Percentiles rank a stretch among this genome's conserved stretches.
phyloP scores from a whole-genome alignment of 208 protist species.

The Leishmania martiniquensis region DNA sequence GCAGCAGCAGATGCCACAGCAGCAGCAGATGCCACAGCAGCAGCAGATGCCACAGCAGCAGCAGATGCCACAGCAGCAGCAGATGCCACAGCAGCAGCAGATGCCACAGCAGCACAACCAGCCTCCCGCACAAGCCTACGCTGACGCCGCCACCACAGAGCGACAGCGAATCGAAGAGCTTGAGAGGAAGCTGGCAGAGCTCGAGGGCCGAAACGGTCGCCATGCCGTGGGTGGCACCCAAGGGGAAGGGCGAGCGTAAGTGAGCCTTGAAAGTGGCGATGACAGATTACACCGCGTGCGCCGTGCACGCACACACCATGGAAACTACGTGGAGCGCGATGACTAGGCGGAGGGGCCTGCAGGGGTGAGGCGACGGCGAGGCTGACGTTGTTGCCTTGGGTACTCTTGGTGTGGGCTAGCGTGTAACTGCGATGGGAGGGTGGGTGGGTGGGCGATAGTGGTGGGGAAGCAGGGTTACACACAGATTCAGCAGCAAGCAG shows the following conservation, averaged over 20 bases:
- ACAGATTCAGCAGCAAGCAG: no score
- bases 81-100: conserved; percentile 11
- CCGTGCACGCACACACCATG: conserved; percentile 22
- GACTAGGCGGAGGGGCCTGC: conserved; percentile 1
- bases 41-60: conserved; percentile 10
- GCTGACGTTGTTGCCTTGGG: not conserved
- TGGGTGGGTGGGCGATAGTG: no score
- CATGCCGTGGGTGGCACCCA: not conserved
- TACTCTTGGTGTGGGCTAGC: not conserved
- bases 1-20: not conserved
- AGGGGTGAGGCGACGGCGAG: not conserved
- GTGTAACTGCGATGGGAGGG: not conserved
- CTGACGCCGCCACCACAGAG: not conserved
- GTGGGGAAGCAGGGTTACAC: not conserved
- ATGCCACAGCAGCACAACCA: conserved; percentile 6
- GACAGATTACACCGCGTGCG: conserved; percentile 22
- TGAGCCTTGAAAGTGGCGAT: conserved; percentile 21
- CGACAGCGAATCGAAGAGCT: conserved; percentile 36
- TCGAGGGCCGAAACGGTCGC: conserved; percentile 28
- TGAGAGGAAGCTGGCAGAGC: conserved; percentile 45
- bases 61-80: conserved; percentile 1
- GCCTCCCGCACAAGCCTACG: not conserved
- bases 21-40: not conserved
- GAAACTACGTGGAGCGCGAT: conserved; percentile 19
- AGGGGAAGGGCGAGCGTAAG: conserved; percentile 26